These are phyloP conservation scores for Mortierella polycephala DNA, from an alignment of 371 early-diverging fungal genomes.

Conservation along the genomic window DNA sequence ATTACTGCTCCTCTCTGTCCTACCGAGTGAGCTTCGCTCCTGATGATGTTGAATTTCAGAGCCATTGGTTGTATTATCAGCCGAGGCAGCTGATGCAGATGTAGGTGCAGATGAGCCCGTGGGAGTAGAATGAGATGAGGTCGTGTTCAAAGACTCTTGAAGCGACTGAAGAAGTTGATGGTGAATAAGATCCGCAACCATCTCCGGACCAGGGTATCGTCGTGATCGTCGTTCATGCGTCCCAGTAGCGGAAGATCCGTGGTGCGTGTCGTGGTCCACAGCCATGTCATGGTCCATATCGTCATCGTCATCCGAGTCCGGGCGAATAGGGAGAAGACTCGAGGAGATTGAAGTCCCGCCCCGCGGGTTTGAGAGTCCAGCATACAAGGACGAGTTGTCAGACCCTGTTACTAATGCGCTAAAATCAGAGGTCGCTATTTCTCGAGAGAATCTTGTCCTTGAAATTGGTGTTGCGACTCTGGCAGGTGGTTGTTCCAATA, in stretches of 20 bases:
- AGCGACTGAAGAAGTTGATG: conserved; percentile 30
- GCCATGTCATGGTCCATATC: conserved; percentile 22
- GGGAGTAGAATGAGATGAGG: not conserved
- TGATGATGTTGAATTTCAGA: not conserved
- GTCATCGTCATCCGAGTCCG: conserved; percentile 49
- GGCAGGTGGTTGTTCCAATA: conserved; percentile 1
- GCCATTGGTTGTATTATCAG: not conserved
- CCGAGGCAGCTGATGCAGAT: not conserved
- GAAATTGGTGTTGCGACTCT: not conserved
- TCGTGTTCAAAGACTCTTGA: conserved; percentile 1
- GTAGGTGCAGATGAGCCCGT: not conserved
- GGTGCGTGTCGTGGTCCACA: conserved; percentile 4
- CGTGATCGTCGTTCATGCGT: conserved; percentile 5
- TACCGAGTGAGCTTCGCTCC: not conserved
- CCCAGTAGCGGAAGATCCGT: not conserved
- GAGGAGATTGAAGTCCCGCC: conserved; percentile 52
- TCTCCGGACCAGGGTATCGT: conserved; percentile 17
- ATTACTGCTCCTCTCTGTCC: not conserved
- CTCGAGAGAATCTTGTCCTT: conserved; percentile 11
- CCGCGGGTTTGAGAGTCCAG: conserved; percentile 36
- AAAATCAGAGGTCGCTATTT: conserved; percentile 12
- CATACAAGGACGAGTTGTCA: conserved; percentile 9
- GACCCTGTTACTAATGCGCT: conserved; percentile 9
- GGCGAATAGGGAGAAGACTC: conserved; percentile 43
- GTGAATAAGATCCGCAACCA: conserved; percentile 33